A percentile compares a stretch with the other conserved stretches of the same genome.
These are phyloP conservation scores for Sugiyamaella paludigena DNA, from an alignment of 1,139 yeast genomes.

Conservation along the genomic window DNA sequence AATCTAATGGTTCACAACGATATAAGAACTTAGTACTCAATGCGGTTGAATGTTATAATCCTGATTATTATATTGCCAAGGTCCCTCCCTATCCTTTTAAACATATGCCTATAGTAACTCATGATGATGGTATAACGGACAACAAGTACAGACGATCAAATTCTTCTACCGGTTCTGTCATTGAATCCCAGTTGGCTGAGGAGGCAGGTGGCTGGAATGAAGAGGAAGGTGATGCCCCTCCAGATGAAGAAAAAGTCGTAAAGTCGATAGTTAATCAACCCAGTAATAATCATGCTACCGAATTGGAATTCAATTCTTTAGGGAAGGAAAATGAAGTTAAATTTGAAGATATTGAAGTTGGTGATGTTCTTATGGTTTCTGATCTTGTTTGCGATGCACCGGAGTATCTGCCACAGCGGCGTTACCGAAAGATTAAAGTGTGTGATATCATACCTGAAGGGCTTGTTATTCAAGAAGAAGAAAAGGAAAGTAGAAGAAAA, in stretches of 20 bases:
- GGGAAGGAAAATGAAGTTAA: too few relatives aligned
- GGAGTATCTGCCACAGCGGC: slow-evolving; percentile 1
- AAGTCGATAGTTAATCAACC: neutral
- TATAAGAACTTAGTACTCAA: slow-evolving; percentile 2
- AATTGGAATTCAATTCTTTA: neutral
- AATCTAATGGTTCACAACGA: too few relatives aligned
- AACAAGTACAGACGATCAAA: neutral
- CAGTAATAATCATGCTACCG: neutral
- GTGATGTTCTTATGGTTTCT: slow-evolving; percentile 1
- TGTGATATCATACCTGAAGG: neutral
- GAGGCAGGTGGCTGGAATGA: slow-evolving; percentile 3
- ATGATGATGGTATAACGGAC: slow-evolving; percentile 5
- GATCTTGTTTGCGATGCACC: slow-evolving; percentile 10
- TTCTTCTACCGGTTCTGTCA: neutral
- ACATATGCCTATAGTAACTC: neutral
- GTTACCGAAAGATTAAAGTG: slow-evolving; percentile 4
- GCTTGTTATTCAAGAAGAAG: slow-evolving; percentile 2
- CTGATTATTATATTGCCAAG: slow-evolving; percentile 6
- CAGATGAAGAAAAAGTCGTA: neutral
- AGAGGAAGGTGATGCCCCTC: slow-evolving; percentile 3
- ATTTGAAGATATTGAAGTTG: too few relatives aligned
- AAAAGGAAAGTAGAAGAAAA: neutral
- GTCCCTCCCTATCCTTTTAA: slow-evolving; percentile 15
- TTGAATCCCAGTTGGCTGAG: too few relatives aligned
- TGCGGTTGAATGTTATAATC: slow-evolving; percentile 16